These are phyloP conservation scores for Populus alba DNA, from an alignment of 345 rosid species.

Conservation along the genomic window DNA sequence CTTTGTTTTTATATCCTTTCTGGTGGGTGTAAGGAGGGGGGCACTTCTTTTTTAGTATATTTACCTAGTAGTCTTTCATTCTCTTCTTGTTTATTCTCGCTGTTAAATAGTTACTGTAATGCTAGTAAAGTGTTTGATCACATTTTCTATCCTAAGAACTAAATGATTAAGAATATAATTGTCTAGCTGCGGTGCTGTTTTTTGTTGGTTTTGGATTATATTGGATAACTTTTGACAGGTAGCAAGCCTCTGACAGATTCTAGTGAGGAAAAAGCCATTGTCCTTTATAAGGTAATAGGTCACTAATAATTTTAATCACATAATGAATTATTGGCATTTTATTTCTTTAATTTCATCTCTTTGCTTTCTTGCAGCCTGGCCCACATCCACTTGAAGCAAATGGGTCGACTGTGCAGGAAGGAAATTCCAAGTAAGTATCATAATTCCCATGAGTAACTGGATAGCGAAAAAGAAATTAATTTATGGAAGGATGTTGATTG, in stretches of 20 bases:
- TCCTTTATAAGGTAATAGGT: conserved; percentile 65
- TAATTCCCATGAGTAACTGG: not conserved
- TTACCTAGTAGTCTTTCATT: not conserved
- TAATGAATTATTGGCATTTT: not conserved
- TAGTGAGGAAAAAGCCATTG: conserved; percentile 83
- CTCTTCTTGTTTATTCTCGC: not conserved
- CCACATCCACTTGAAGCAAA: conserved; percentile 54
- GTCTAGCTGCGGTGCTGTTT: conserved; percentile 1
- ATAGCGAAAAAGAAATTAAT: not conserved
- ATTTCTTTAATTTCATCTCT: conserved; percentile 18
- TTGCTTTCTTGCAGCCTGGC: conserved; percentile 60
- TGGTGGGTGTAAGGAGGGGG: not conserved
- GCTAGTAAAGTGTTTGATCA: not conserved
- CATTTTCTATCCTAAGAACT: conserved; percentile 7
- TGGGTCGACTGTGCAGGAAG: conserved; percentile 44
- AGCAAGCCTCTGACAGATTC: conserved; percentile 39
- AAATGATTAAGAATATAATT: not conserved
- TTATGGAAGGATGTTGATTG: too few relatives aligned
- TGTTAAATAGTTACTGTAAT: not conserved
- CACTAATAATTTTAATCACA: conserved; percentile 6
- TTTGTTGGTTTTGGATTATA: conserved; percentile 17
- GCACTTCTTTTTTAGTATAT: not conserved
- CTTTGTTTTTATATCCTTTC: not conserved
- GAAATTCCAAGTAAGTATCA: conserved; percentile 67
- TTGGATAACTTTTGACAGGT: conserved; percentile 44